Evolutionary conservation across 495 filamentous ascomycete genomes (phyloP), one percentile per base, ranked within the genome.

Genomic region (Penicillium soppii): DNA sequence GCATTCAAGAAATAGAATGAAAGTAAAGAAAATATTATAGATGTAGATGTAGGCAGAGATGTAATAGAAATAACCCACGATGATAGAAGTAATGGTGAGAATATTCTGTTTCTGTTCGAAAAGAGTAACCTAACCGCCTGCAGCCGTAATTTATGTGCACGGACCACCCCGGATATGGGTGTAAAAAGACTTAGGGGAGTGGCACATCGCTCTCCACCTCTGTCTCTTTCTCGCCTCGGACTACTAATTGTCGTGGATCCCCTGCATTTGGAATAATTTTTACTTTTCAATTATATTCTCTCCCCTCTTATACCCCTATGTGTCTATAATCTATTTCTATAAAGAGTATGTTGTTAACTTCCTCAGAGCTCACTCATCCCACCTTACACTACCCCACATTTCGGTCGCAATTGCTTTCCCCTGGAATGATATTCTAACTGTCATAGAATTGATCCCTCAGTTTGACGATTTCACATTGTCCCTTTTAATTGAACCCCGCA

Each of bases 401-500:
- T 39, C 13, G 17, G 22, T 25, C 13, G 30, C 32, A 47, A 33
- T 27, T 27, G 20, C 38, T 22, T 7, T 38, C n/a, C 19, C 10
- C 20, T n/a, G n/a, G n/a, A n/a, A n/a, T 42, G 10, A 40, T 25
- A 46, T 50, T 25, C n/a, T 30, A 36, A 43, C 44, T 44, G 50
- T 29, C 32, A 27, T 15, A 43, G 22, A 13, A 39, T 27, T 40
- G 13, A 3, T 17, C 36, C n/a, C 39, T 53, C 32, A 8, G 16
- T 2, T 30, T 22, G 21, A 35, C 20, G n/a, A n/a, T n/a, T 43
- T 22, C 21, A 7, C 35, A 30, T 41, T 40, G 13, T 44, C 30
- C 39, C 40, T n/a, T 33, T 23, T 36, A 23, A 41, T 37, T 49
- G 37, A 23, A 36, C 55, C 51, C 54, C 54, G 35, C 50, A 55